Base-by-base conservation (phyloP, 73 alveolate genomes). In the Breviolum minutum region DNA sequence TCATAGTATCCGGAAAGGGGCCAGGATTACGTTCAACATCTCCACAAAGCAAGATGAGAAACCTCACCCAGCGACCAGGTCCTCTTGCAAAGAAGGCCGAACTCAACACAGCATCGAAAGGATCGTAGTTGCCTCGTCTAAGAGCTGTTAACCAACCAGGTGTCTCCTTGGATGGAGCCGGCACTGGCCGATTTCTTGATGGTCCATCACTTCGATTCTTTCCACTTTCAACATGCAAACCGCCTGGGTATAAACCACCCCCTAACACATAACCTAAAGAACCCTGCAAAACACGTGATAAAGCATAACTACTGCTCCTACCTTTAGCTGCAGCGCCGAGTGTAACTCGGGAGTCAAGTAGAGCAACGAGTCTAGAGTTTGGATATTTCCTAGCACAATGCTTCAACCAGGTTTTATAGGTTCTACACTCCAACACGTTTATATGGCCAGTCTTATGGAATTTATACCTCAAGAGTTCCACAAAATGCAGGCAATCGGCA, bases 321-420 rank as follows among this genome's bases (percentile, higher is more conserved):
- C 96, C 96, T 40, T 89, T 89, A 0, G 96, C 96, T 0, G 96
- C 48, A n/a, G 87, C 60, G 6, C 96, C 96, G 16, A 89, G 11
- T 7, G 79, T 30, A 0, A 89, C 96, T 27, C 88, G 40, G 16
- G 76, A 40, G 62, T 89, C 96, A 9, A 89, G 30, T 8, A 89
- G 62, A 8, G 61, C 96, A 22, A 89, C 87, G 0, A 89, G 19
- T 6, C 87, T 7, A 16, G 30, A 19, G 27, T 8, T 6, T 0
- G 86, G 87, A 17, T 70, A 76, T 13, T 2, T 2, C 29, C 19
- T 20, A 0, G 96, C 87, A 26, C 71, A 32, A 54, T 27, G 66
- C 87, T 89, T 89, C 26, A 89, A 2, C 85, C 96, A 89, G 5
- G 76, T 70, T 20, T 89, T 89, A 73, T 40, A 71, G 27, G 61